Conservation (phyloP, 768 basidiomycete genomes). For the Xerocomellus dryophilus region DNA sequence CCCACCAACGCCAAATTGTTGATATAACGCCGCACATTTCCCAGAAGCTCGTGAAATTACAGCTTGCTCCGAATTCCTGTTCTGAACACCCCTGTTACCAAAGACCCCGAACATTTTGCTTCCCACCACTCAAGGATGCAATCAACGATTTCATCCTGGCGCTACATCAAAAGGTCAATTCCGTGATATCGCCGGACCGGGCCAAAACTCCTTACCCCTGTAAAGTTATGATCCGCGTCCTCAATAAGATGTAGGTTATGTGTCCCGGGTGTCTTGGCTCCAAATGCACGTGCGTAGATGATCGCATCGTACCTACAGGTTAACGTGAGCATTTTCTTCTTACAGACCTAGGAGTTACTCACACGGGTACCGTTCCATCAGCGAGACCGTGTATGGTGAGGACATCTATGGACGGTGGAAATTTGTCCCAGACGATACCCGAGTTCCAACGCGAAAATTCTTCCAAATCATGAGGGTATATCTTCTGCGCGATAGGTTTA, state of each 20-base stretch:
- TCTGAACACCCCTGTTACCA: conserved; percentile 64
- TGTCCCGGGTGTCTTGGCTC: conserved; percentile 58
- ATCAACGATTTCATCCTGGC: conserved; percentile 64
- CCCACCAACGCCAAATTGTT: not conserved
- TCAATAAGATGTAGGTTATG: conserved; percentile 70
- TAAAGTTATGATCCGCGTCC: conserved; percentile 77
- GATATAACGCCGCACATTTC: not conserved
- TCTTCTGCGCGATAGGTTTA: conserved; percentile 47
- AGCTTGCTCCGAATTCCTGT: conserved; percentile 52
- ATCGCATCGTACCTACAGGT: conserved; percentile 61
- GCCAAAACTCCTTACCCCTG: conserved; percentile 40
- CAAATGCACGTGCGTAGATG: conserved; percentile 63
- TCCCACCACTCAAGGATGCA: conserved; percentile 69
- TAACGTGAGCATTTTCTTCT: not conserved
- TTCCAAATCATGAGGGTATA: conserved; percentile 59
- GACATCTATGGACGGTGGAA: conserved; percentile 63
- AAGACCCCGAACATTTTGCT: conserved; percentile 40
- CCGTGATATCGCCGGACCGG: not conserved
- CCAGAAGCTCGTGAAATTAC: conserved; percentile 19
- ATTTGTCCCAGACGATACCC: conserved; percentile 62
- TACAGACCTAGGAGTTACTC: conserved; percentile 27
- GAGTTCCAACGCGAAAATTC: conserved; percentile 65
- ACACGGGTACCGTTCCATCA: conserved; percentile 70
- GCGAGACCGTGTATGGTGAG: conserved; percentile 74
- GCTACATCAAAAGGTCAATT: conserved; percentile 31